These are phyloP conservation scores for Teratosphaeriaceae sp. DNA, from an alignment of 2,329 filamentous ascomycete species.

Conservation along the genomic window DNA sequence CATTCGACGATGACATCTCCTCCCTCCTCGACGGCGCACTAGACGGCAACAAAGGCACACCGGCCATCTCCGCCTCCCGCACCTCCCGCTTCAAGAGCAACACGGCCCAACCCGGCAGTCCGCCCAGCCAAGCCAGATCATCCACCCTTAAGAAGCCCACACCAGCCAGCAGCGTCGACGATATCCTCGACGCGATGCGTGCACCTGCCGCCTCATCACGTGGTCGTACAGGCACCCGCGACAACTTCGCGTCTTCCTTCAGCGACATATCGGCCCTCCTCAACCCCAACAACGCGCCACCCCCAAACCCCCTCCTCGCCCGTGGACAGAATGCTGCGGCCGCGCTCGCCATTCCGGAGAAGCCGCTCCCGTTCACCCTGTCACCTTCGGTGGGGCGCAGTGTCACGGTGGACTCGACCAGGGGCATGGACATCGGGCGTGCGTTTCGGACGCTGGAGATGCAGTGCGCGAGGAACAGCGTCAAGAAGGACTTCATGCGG, in stretches of 20 bases:
- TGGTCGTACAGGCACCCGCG: too few species aligned
- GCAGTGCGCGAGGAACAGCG: conserved; percentile 47
- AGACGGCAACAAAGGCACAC: conserved; percentile 23
- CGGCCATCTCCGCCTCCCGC: conserved; percentile 16
- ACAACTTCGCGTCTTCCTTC: too few species aligned
- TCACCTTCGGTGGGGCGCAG: conserved; percentile 36
- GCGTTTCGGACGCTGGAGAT: conserved; percentile 42
- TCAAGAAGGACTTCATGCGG: conserved; percentile 48
- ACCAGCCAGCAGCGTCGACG: conserved; percentile 10
- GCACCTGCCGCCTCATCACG: not conserved
- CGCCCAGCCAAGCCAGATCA: too few species aligned
- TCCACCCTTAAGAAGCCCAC: not conserved
- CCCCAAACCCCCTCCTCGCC: not conserved
- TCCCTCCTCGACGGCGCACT: conserved; percentile 24
- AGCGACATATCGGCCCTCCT: conserved; percentile 9
- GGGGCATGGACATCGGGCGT: conserved; percentile 40
- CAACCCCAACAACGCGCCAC: conserved; percentile 4
- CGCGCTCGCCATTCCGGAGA: not conserved
- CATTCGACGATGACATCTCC: conserved; percentile 20
- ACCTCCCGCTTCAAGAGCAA: conserved; percentile 23
- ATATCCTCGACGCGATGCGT: conserved; percentile 6
- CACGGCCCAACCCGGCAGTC: conserved; percentile 15
- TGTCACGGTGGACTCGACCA: conserved; percentile 28
- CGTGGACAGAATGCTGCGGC: conserved; percentile 1
- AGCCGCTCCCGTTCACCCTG: conserved; percentile 25